A percentile compares a stretch with the other conserved stretches of the same genome.
These are phyloP conservation scores for Backusella morwellensis DNA, from an alignment of 192 early-diverging fungal species.

Conservation along the genomic window DNA sequence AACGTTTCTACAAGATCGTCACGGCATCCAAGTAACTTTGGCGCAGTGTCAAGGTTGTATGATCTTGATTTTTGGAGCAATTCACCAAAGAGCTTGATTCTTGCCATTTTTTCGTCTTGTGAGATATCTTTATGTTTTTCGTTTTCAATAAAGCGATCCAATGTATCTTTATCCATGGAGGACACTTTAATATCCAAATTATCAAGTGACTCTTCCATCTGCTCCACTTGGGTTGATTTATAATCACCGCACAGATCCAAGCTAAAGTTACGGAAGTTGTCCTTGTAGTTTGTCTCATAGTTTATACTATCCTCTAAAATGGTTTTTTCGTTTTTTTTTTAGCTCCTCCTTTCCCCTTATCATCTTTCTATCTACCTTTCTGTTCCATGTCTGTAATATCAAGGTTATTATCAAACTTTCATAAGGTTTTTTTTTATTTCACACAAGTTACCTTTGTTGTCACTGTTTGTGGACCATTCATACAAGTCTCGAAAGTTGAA, in stretches of 20 bases:
- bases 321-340: too few species aligned
- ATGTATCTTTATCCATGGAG: slow-evolving; percentile 23
- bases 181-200: slow-evolving; percentile 30
- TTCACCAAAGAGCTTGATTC: slow-evolving; percentile 31
- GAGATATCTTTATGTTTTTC: not conserved
- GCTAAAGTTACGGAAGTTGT: not conserved
- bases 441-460: slow-evolving; percentile 11
- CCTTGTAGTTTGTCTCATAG: not conserved
- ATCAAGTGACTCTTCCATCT: slow-evolving; percentile 18
- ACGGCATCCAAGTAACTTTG: slow-evolving; percentile 67
- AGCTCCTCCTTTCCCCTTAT: not conserved
- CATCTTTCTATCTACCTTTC: not conserved
- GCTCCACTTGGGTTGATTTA: not conserved
- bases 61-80: slow-evolving; percentile 50
- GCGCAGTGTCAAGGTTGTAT: slow-evolving; percentile 68
- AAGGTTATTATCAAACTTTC: not conserved
- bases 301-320: not conserved
- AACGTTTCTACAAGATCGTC: slow-evolving; percentile 74
- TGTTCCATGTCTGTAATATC: not conserved
- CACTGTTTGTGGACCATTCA: slow-evolving; percentile 24
- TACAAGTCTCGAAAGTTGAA: slow-evolving; percentile 54
- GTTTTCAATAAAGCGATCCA: slow-evolving; percentile 32
- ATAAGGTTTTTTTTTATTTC: not conserved
- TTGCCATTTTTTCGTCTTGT: slow-evolving; percentile 14
- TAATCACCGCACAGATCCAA: not conserved